These are phyloP conservation scores for Agastache rugosa DNA, from an alignment of 257 asterid genomes.

Conservation along the genomic window DNA sequence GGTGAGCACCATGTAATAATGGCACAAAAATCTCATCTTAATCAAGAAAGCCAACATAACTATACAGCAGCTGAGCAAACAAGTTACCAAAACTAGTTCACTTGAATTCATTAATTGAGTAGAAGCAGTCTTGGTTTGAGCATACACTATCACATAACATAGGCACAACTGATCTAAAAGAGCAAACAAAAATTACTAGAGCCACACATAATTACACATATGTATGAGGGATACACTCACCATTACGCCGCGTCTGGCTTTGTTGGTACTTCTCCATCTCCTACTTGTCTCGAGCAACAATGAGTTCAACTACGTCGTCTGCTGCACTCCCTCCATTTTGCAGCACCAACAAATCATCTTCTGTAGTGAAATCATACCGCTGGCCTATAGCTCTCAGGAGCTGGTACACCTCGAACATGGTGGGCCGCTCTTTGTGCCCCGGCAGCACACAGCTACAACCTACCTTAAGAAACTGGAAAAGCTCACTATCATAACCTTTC, in stretches of 20 bases:
- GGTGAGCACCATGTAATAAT: not conserved
- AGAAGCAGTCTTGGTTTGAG: constrained; percentile 10
- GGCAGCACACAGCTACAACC: constrained; percentile 77
- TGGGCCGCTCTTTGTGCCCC: constrained; percentile 69
- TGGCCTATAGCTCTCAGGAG: constrained; percentile 71
- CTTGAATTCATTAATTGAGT: not conserved
- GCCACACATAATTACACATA: constrained; percentile 39
- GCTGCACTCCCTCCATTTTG: constrained; percentile 46
- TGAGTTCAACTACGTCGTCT: constrained; percentile 55
- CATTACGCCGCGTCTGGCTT: constrained; percentile 12
- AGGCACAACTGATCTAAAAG: constrained; percentile 6
- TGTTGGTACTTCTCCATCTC: constrained; percentile 18
- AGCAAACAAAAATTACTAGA: not conserved
- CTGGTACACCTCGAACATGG: constrained; percentile 83
- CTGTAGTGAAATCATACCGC: constrained; percentile 55
- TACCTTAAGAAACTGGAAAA: constrained; percentile 72
- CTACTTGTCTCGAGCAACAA: constrained; percentile 57
- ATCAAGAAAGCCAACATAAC: constrained; percentile 31
- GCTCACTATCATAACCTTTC: constrained; percentile 65
- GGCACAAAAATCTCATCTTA: not conserved
- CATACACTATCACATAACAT: not conserved
- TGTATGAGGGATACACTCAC: constrained; percentile 25
- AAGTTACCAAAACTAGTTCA: not conserved
- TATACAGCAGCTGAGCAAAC: constrained; percentile 23
- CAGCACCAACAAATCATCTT: constrained; percentile 55